phyloP scores from a whole-genome alignment of 495 filamentous ascomycete genomes.

The Penicillium roqueforti region DNA sequence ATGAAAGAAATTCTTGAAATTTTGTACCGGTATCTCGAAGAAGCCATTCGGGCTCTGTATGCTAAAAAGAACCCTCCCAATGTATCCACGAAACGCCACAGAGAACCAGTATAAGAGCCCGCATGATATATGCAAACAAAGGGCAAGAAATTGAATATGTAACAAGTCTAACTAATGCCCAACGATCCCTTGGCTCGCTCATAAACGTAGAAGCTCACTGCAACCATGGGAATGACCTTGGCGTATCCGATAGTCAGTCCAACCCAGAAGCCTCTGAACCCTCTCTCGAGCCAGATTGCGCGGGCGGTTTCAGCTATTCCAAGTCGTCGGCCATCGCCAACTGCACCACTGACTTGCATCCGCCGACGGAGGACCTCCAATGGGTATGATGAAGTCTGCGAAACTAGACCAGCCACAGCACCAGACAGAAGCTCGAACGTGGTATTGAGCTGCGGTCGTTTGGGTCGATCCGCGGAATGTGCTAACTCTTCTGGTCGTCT shows the following conservation, averaged over 20 bases:
- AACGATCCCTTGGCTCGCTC: conserved; percentile 73
- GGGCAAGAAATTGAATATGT: conserved; percentile 1
- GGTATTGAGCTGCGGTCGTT: conserved; percentile 49
- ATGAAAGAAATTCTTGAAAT: neutral
- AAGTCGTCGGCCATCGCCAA: conserved; percentile 79
- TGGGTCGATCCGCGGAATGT: conserved; percentile 25
- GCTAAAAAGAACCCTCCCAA: conserved; percentile 9
- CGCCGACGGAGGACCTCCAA: conserved; percentile 85
- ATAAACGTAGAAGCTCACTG: conserved; percentile 73
- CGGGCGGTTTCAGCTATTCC: conserved; percentile 72
- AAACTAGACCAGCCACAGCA: conserved; percentile 78
- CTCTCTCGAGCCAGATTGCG: conserved; percentile 69
- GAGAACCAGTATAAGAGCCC: neutral
- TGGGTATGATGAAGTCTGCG: conserved; percentile 89
- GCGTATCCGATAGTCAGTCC: conserved; percentile 91
- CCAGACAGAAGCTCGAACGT: conserved; percentile 79
- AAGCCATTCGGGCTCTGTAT: conserved; percentile 15
- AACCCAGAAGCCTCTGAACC: conserved; percentile 82
- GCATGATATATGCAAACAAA: conserved; percentile 8
- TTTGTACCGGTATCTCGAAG: conserved; percentile 15
- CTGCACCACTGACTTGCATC: conserved; percentile 94
- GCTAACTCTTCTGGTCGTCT: conserved; percentile 44
- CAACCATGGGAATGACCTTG: conserved; percentile 89
- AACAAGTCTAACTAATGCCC: conserved; percentile 53
- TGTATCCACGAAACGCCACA: conserved; percentile 23